A percentile compares a stretch with the other conserved stretches of the same genome.
phyloP scores from a whole-genome alignment of 495 filamentous ascomycete genomes.

The Aspergillus ellipticus region DNA sequence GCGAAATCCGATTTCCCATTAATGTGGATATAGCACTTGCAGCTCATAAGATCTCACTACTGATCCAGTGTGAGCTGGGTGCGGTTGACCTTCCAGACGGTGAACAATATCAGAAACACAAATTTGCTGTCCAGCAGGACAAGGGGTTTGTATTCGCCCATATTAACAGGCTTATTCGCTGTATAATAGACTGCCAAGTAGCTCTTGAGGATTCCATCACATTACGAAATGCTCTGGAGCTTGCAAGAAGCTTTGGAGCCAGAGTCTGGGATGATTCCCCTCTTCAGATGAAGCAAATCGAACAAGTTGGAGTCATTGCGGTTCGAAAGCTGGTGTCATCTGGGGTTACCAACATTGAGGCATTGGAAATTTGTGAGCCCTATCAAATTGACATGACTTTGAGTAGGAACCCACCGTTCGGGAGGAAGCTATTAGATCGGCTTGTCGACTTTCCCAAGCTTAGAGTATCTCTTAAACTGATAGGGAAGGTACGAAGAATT shows the following conservation, averaged over 20 bases:
- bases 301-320: slow-evolving; percentile 71
- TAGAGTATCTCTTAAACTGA: slow-evolving; percentile 51
- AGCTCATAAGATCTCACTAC: slow-evolving; percentile 81
- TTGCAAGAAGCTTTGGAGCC: slow-evolving; percentile 73
- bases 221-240: slow-evolving; percentile 68
- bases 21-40: slow-evolving; percentile 68
- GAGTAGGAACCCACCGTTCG: slow-evolving; percentile 80
- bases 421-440: slow-evolving; percentile 59
- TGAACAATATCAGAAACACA: slow-evolving; percentile 58
- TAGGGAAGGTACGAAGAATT: slow-evolving; percentile 42
- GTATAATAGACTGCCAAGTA: slow-evolving; percentile 81
- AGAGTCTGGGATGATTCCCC: slow-evolving; percentile 84
- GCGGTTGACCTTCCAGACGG: slow-evolving; percentile 65
- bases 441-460: slow-evolving; percentile 75
- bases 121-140: slow-evolving; percentile 63
- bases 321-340: slow-evolving; percentile 73
- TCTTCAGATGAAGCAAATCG: slow-evolving; percentile 81
- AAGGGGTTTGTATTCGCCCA: slow-evolving; percentile 68
- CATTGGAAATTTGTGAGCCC: slow-evolving; percentile 63
- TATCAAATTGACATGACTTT: slow-evolving; percentile 72
- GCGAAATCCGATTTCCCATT: slow-evolving; percentile 71
- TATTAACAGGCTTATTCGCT: slow-evolving; percentile 71
- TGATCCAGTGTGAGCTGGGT: slow-evolving; percentile 79
- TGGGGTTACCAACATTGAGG: slow-evolving; percentile 67
- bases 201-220: slow-evolving; percentile 62